Base-by-base conservation (phyloP, 2,329 filamentous ascomycete species). In the Sordariomycetes sp. region DNA sequence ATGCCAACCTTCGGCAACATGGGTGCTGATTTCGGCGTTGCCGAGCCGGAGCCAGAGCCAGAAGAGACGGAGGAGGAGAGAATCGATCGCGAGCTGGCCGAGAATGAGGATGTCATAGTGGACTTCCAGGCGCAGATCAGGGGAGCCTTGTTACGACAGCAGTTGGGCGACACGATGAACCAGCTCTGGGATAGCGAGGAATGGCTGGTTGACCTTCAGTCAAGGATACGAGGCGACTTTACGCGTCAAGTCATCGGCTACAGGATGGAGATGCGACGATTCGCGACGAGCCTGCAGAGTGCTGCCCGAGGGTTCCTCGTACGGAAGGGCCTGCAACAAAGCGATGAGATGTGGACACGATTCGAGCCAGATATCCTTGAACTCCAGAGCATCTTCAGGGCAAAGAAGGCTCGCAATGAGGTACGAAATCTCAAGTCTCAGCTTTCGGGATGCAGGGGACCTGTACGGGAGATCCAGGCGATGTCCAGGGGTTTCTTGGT, bases 1-100 rank as follows among this genome's bases (percentile, higher is more conserved):
- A 95, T 98, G 87, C 92, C 92, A 25, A 94, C 86, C 63, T 98
- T 98, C 63, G 87, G 87, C 36, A 93, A 88, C 39, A 96, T 98
- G 84, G 82, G 88, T 33, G 90, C 87, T 42, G 90, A 92, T 51
- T 95, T 98, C 66, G 87, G 86, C 24, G 82, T 90, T 6, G 48
- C 57, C 17, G 86, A 93, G 48, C 77, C 80, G 2, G 56, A 93
- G 49, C 76, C 80, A 2, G 55, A 82, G 36, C 83, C 82, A 0
- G 81, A 87, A 47, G 92, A 96, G 51, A 87, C 85, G 0, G 90
- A 96, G 46, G 85, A 96, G 49, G 87, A 96, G 48, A 72, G 87
- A 28, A 81, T 92, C 36, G 76, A 88, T 32, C 72, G 87, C 35
- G 86, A 94, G 53, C 60, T 98, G 4, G 71, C 66, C 11, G 87